Conservation (phyloP, 768 basidiomycete species). For the Rhizopogon vesiculosus region DNA sequence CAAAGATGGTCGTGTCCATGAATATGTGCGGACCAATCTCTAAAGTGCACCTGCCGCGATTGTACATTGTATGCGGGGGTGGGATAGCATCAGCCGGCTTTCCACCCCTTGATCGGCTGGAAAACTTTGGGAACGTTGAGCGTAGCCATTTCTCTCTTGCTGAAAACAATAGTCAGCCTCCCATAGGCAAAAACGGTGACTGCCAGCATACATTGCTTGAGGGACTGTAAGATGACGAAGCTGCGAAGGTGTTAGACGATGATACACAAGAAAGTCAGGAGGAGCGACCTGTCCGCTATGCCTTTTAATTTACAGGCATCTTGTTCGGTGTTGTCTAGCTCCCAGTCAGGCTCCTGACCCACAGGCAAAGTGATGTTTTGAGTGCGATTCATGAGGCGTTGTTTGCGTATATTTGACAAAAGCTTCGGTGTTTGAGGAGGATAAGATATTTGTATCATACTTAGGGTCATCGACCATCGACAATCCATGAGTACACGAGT, state of each 20-base stretch:
- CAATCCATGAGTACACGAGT: conserved; percentile 41
- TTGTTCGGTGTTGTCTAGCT: conserved; percentile 41
- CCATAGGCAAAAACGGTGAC: conserved; percentile 7
- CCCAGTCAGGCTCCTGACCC: conserved; percentile 57
- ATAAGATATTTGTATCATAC: no score
- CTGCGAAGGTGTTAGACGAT: conserved; percentile 30
- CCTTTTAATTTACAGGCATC: conserved; percentile 37
- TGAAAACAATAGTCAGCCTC: conserved; percentile 24
- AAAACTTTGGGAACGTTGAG: conserved; percentile 65
- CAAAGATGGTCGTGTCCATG: conserved; percentile 61
- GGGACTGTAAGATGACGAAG: conserved; percentile 57
- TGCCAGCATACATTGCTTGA: conserved; percentile 57
- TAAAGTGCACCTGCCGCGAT: conserved; percentile 63
- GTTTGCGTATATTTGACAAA: conserved; percentile 17
- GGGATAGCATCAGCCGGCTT: conserved; percentile 49
- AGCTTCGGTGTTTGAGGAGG: neutral
- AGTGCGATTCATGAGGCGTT: conserved; percentile 20
- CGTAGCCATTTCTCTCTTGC: conserved; percentile 72
- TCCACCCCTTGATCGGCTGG: conserved; percentile 55
- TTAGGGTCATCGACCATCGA: no score
- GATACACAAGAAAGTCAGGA: neutral
- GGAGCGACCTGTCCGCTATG: conserved; percentile 52
- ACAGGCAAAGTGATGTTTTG: conserved; percentile 43
- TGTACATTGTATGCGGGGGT: conserved; percentile 63
- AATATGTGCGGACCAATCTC: conserved; percentile 76